A percentile compares a stretch with the other conserved stretches of the same genome.
Conservation (phyloP, 805 yeast species). For the Kodamaea neixiangensis region DNA sequence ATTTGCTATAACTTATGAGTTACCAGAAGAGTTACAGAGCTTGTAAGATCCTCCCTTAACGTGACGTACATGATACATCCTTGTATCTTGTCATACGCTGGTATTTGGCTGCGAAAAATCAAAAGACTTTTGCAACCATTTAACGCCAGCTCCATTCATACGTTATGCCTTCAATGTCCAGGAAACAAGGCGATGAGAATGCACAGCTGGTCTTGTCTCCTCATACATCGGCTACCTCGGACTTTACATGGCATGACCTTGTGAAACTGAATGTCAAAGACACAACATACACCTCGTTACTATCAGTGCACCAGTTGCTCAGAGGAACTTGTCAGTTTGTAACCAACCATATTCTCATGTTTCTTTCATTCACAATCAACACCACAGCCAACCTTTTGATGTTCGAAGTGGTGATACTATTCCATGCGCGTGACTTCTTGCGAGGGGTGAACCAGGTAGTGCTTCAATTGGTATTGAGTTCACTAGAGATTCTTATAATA, state of each 20-base stretch:
- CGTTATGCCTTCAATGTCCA: background rate
- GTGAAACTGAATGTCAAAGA: background rate
- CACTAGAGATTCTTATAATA: conserved; percentile 12
- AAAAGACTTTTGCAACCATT: background rate
- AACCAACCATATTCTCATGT: background rate
- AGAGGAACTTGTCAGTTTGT: background rate
- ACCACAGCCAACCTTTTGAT: conserved; percentile 7
- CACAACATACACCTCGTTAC: background rate
- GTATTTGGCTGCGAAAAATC: conserved; percentile 1
- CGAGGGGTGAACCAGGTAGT: conserved; percentile 5
- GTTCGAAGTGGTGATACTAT: conserved; percentile 14
- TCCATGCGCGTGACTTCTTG: conserved; percentile 12
- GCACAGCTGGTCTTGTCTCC: background rate
- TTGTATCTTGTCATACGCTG: background rate
- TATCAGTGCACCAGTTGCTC: background rate
- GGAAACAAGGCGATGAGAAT: background rate
- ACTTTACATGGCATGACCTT: background rate
- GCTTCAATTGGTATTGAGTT: conserved; percentile 5
- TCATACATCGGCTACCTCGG: background rate
- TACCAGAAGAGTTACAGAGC: conserved; percentile 6
- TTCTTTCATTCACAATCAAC: background rate
- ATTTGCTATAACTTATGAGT: background rate
- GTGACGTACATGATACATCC: background rate
- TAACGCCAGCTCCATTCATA: background rate
- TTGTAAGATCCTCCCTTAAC: background rate